These are phyloP conservation scores for peach (Prunus persica) DNA, from an alignment of 306 rosid species.

Conservation along the genomic window DNA sequence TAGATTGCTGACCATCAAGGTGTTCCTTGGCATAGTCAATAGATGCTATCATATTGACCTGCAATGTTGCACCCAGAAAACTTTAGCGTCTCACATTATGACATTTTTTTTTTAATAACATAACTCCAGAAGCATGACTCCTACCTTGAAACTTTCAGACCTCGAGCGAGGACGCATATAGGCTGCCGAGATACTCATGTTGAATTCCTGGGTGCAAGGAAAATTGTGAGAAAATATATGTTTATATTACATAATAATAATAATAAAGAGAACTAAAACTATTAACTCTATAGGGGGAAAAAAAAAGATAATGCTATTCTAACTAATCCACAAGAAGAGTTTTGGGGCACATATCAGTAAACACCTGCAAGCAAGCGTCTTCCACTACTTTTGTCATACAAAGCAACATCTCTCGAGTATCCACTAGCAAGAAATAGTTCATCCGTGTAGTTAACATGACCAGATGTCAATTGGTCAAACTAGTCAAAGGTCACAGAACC, in stretches of 20 bases:
- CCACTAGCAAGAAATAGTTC: constrained; percentile 88
- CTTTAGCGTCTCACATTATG: background rate
- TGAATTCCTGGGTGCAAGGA: constrained; percentile 60
- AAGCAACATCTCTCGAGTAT: constrained; percentile 75
- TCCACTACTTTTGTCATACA: constrained; percentile 66
- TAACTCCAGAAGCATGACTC: background rate
- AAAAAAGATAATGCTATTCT: too few relatives aligned
- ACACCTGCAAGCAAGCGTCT: constrained; percentile 51
- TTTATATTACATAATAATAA: background rate
- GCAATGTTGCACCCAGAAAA: constrained; percentile 10
- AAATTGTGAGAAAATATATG: constrained; percentile 5
- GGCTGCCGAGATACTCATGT: constrained; percentile 78
- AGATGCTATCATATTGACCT: constrained; percentile 70
- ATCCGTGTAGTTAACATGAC: constrained; percentile 70
- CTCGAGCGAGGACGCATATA: constrained; percentile 66
- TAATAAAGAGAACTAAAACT: too few relatives aligned
- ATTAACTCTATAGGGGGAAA: too few relatives aligned
- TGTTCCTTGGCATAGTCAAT: constrained; percentile 40
- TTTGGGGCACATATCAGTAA: constrained; percentile 55
- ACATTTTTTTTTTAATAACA: constrained; percentile 1
- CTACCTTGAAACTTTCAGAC: constrained; percentile 73
- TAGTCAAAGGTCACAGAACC: constrained; percentile 56
- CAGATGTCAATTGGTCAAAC: constrained; percentile 77
- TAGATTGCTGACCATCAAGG: constrained; percentile 21
- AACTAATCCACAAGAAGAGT: too few relatives aligned